phyloP scores from a whole-genome alignment of 495 filamentous ascomycete species.

The Penicillium bialowiezense region DNA sequence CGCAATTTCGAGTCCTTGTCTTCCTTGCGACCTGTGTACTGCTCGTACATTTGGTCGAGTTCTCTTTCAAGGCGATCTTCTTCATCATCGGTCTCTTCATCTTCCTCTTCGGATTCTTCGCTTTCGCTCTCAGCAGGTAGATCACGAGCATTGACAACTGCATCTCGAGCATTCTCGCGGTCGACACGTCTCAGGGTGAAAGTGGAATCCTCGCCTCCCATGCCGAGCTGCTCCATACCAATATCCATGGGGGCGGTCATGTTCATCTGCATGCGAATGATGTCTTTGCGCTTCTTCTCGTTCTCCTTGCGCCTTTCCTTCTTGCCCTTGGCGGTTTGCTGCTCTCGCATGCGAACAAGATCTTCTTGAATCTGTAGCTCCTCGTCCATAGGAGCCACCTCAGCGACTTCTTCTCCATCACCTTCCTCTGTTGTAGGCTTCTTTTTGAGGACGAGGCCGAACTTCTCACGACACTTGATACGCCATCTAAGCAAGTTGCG shows the following conservation, averaged over 20 bases:
- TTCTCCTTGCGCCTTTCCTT: constrained; percentile 79
- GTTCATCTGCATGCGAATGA: constrained; percentile 90
- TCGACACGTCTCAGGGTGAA: constrained; percentile 82
- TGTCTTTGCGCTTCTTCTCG: constrained; percentile 85
- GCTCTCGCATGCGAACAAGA: constrained; percentile 74
- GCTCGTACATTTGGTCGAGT: constrained; percentile 80
- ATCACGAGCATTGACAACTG: constrained; percentile 78
- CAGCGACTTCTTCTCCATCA: constrained; percentile 70
- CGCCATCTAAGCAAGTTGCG: constrained; percentile 90
- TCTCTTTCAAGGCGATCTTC: constrained; percentile 78
- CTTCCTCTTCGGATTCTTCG: constrained; percentile 58
- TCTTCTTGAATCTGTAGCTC: constrained; percentile 87
- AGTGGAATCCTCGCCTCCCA: constrained; percentile 71
- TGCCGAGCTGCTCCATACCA: constrained; percentile 85
- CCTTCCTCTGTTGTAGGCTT: constrained; percentile 41
- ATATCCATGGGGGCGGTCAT: constrained; percentile 97
- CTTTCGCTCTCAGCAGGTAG: constrained; percentile 50
- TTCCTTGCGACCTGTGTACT: constrained; percentile 77
- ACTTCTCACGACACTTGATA: constrained; percentile 83
- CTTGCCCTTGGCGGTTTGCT: constrained; percentile 70
- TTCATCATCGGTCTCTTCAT: constrained; percentile 69
- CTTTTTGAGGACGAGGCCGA: constrained; percentile 77
- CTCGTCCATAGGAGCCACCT: constrained; percentile 87
- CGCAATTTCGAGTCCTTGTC: constrained; percentile 79
- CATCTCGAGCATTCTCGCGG: constrained; percentile 63